Conservation (phyloP, 106 monocot genomes). For the Apostasia ramifera region DNA sequence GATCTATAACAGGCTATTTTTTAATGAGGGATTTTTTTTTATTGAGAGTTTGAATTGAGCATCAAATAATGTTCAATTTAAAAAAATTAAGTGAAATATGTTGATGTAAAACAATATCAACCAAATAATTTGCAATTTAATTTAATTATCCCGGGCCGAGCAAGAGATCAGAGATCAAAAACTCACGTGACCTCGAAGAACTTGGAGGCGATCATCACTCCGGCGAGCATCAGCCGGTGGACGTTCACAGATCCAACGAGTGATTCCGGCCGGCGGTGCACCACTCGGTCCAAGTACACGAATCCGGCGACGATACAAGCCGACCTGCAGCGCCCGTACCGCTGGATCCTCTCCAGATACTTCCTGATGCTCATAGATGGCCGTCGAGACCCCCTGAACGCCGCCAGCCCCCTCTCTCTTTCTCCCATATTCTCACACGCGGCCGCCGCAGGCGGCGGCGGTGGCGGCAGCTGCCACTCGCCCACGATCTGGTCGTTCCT, state of each 20-base stretch:
- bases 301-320: constrained; percentile 74
- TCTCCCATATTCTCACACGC: background rate
- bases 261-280: constrained; percentile 45
- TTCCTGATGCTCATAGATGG: constrained; percentile 63
- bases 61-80: too few relatives aligned
- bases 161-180: background rate
- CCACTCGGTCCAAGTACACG: constrained; percentile 67
- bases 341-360: constrained; percentile 80
- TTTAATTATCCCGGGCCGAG: too few relatives aligned
- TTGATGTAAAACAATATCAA: too few relatives aligned
- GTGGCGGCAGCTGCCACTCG: constrained; percentile 6
- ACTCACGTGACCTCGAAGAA: constrained; percentile 81
- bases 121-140: too few relatives aligned
- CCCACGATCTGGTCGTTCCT: constrained; percentile 23
- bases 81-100: too few relatives aligned
- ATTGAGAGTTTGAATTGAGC: too few relatives aligned
- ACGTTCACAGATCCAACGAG: constrained; percentile 52
- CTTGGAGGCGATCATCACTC: constrained; percentile 84
- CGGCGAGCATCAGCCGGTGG: constrained; percentile 64
- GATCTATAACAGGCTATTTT: too few relatives aligned
- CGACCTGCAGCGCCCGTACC: constrained; percentile 61
- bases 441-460: constrained; percentile 7
- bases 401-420: constrained; percentile 19
- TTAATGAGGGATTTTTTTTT: too few relatives aligned
- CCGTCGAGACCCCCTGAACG: constrained; percentile 40